Evolutionary conservation across 352 stramenopile species (phyloP).

Genomic region (Blastocystis sp.): DNA sequence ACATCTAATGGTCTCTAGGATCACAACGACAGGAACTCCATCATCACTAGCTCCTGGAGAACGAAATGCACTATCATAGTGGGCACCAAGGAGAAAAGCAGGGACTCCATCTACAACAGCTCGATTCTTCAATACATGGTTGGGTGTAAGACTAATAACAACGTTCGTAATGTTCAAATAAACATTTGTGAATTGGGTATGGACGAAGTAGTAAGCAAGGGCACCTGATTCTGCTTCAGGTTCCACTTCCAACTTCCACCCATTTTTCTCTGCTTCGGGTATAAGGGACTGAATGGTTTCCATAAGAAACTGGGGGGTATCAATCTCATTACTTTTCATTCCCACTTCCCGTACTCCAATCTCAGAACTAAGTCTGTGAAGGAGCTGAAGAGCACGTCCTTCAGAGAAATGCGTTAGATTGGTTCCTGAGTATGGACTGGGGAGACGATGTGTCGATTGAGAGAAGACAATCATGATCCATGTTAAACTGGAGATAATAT

Average conservation of each 20-base stretch:
- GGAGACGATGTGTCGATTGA: neutral
- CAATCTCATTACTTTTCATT: neutral
- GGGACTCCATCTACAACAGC: neutral
- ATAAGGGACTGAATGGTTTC: neutral
- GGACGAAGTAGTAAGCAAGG: neutral
- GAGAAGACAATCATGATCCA: too few relatives aligned
- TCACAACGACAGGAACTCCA: neutral
- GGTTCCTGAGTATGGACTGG: neutral
- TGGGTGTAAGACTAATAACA: neutral
- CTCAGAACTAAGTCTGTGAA: neutral
- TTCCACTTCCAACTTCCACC: neutral
- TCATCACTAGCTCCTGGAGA: neutral
- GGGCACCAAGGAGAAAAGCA: constrained; percentile 2
- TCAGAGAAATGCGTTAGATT: neutral
- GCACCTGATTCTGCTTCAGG: neutral
- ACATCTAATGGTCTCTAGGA: neutral
- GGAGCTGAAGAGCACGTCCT: neutral
- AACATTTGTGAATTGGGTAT: neutral
- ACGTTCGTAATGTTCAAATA: neutral
- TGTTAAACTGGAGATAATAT: too few relatives aligned
- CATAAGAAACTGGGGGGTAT: neutral
- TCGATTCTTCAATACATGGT: neutral
- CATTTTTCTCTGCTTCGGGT: neutral
- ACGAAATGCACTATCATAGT: neutral
- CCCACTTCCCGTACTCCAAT: neutral